Conservation (phyloP, 768 basidiomycete species). For the Lactarius evosmus region DNA sequence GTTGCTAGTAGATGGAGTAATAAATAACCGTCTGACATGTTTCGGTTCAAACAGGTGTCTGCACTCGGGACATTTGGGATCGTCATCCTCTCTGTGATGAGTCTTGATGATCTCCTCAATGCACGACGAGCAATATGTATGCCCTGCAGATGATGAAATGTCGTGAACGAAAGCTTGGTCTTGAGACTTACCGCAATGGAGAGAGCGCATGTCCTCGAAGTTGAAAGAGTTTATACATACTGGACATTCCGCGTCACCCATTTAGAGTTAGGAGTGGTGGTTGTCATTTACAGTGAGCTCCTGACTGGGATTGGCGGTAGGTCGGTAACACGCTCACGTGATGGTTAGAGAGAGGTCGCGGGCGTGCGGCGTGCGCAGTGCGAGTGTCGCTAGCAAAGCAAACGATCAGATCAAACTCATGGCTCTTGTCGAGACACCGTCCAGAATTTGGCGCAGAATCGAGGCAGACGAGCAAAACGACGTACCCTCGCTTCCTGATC, state of each 20-base stretch:
- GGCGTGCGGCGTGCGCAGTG: neutral
- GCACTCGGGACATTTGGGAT: constrained; percentile 15
- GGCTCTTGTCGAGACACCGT: constrained; percentile 63
- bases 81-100: neutral
- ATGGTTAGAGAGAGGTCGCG: neutral
- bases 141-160: constrained; percentile 4
- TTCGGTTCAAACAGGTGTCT: constrained; percentile 2
- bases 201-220: constrained; percentile 12
- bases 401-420: neutral
- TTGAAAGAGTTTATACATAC: constrained; percentile 20
- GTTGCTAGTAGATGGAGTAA: neutral
- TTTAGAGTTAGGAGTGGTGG: no score
- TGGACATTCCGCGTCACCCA: constrained; percentile 14
- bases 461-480: constrained; percentile 70
- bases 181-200: constrained; percentile 14
- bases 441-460: constrained; percentile 80
- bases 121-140: constrained; percentile 19
- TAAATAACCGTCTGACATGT: constrained; percentile 12
- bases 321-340: constrained; percentile 22
- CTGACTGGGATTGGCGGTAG: neutral
- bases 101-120: constrained; percentile 1
- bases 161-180: neutral
- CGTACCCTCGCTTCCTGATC: constrained; percentile 78
- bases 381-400: neutral
- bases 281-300: neutral